Base-by-base conservation (phyloP, 2,329 filamentous ascomycete genomes). In the Fusarium sp. region DNA sequence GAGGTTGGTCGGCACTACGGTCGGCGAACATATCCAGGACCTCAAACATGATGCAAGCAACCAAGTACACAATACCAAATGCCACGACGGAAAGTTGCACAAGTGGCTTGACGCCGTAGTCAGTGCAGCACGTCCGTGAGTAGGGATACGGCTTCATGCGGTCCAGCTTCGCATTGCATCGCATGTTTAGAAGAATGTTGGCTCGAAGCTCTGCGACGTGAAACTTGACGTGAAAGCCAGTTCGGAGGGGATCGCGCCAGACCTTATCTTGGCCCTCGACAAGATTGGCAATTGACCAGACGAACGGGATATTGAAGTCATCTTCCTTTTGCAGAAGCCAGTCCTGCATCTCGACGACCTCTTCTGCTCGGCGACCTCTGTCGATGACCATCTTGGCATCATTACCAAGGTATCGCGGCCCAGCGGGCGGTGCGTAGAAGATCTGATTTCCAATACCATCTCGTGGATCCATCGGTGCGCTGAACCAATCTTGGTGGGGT, bases 71-170 rank as follows among this genome's bases (percentile, higher is more conserved):
- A 3, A 69, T 22, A 1, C 62, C 70, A 22, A 79, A 26, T 2
- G 60, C 59, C 6, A 81, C 47, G 8, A 79, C 15, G 4, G 75
- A 36, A 11, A 72, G n/a, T 1, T 45, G 24, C 1, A 35, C 13
- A 44, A 79, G 55, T 20, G 70, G 39, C 3, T 62, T 69, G 12
- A 54, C 60, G 6, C 79, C 76, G 66, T 89, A 89, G n/a, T 82
- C 83, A 38, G 81, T 85, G 70, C 88, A 90, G 69, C 88, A 90
- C 6, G 87, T 89, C 52, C 84, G 81, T 48, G 85, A 80, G 73
- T 85, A 86, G 2, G 84, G 83, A 65, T 84, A 85, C 13, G 80
- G 80, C 1, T 66, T 45, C 31, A 70, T 51, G 9, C 55, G 79
- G 72, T 67, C 78, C 60, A 69, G 80, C 72, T 72, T 84, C 58